Conservation (phyloP, 805 yeast genomes). For the Kuraishia capsulata region DNA sequence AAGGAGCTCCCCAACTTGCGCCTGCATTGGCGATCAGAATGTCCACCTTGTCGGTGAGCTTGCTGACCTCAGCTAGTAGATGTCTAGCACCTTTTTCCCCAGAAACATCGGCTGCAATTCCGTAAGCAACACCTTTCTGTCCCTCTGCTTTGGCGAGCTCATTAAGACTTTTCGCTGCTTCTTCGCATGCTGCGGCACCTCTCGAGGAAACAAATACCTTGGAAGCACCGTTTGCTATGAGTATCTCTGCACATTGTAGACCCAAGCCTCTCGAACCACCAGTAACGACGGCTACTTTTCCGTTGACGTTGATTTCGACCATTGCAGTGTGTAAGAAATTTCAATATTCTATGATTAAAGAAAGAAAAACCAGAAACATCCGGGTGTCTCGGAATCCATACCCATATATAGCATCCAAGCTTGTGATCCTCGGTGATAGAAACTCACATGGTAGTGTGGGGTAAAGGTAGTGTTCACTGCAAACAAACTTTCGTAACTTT, state of each 20-base stretch:
- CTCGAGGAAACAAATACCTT: conserved; percentile 58
- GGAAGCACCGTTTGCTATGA: conserved; percentile 52
- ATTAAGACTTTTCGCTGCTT: conserved; percentile 33
- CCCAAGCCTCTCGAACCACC: conserved; percentile 78
- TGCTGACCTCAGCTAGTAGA: conserved; percentile 31
- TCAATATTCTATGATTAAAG: too few species aligned
- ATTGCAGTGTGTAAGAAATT: conserved; percentile 6
- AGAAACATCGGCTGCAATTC: conserved; percentile 52
- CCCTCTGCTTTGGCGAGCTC: conserved; percentile 16
- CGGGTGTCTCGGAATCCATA: too few species aligned
- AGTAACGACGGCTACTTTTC: conserved; percentile 58
- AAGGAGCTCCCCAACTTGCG: conserved; percentile 67
- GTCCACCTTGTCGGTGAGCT: conserved; percentile 37
- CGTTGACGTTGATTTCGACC: conserved; percentile 33
- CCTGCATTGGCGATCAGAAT: conserved; percentile 73
- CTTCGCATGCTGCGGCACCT: conserved; percentile 50
- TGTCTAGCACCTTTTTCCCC: conserved; percentile 35
- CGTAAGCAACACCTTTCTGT: conserved; percentile 19
- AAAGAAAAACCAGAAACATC: too few species aligned
- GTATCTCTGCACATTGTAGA: conserved; percentile 54
- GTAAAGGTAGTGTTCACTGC: too few species aligned
- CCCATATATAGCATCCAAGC: background rate
- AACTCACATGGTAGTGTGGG: too few species aligned
- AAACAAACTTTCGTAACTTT: too few species aligned
- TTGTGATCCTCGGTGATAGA: too few species aligned